A percentile compares a stretch with the other conserved stretches of the same genome.
phyloP scores from a whole-genome alignment of 805 yeast species.

The Candida andamanensis region DNA sequence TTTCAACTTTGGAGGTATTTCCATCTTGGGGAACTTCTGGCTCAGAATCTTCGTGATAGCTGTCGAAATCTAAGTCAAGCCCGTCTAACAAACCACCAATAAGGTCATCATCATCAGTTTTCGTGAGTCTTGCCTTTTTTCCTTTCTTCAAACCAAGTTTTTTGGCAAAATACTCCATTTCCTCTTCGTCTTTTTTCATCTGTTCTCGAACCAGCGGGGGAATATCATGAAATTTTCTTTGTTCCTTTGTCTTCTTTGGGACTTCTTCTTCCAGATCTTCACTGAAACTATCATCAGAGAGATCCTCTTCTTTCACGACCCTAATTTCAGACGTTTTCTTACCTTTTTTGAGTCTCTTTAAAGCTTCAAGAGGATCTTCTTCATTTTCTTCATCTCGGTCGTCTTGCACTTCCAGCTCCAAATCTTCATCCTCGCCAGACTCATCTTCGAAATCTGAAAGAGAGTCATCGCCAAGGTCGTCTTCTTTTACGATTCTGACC shows the following conservation, averaged over 20 bases:
- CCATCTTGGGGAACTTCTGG: constrained; percentile 11
- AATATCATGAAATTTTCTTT: constrained; percentile 12
- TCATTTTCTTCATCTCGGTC: constrained; percentile 3
- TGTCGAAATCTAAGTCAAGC: constrained; percentile 45
- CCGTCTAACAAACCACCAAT: constrained; percentile 83
- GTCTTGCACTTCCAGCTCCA: constrained; percentile 1
- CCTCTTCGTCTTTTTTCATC: constrained; percentile 63
- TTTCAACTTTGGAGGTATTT: constrained; percentile 10
- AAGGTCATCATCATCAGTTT: constrained; percentile 62
- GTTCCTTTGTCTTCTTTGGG: constrained; percentile 12
- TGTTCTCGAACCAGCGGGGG: constrained; percentile 45
- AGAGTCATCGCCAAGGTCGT: constrained; percentile 22
- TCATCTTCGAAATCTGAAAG: constrained; percentile 1
- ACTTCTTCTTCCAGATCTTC: constrained; percentile 8
- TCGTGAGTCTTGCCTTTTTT: constrained; percentile 40
- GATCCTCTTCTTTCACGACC: constrained; percentile 26
- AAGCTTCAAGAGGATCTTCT: constrained; percentile 21
- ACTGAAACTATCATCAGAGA: constrained; percentile 15
- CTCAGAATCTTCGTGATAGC: constrained; percentile 12
- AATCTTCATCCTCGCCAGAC: background rate
- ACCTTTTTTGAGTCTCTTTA: constrained; percentile 12
- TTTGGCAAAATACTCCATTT: constrained; percentile 77
- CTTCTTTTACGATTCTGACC: constrained; percentile 25
- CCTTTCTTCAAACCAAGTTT: constrained; percentile 66
- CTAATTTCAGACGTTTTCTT: background rate